phyloP scores from a whole-genome alignment of 139 green algal genomes.

The Protoeuglena noctilucae region DNA sequence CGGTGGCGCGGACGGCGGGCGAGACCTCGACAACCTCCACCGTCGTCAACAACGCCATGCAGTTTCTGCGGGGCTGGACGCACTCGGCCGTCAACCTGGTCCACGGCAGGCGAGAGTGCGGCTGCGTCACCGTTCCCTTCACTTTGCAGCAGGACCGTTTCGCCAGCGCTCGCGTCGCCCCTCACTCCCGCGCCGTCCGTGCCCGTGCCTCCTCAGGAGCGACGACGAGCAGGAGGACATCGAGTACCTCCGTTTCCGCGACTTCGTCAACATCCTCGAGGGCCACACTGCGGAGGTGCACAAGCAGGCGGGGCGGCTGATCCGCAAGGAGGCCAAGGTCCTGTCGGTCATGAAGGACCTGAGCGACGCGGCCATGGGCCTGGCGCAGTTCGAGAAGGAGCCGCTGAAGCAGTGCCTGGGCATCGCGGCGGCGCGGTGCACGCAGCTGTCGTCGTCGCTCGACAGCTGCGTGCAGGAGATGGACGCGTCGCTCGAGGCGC shows the following conservation, averaged over 20 bases:
- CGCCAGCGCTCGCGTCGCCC: too few relatives aligned
- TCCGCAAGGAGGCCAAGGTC: slow-evolving; percentile 51
- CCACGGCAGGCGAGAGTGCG: slow-evolving; percentile 15
- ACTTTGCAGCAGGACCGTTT: neutral
- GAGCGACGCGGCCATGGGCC: slow-evolving; percentile 18
- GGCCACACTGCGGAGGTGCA: slow-evolving; percentile 63
- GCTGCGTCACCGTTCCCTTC: neutral
- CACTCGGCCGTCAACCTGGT: slow-evolving; percentile 34
- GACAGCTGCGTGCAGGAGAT: slow-evolving; percentile 12
- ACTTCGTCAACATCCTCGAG: slow-evolving; percentile 59
- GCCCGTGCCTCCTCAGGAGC: too few relatives aligned
- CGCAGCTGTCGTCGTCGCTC: slow-evolving; percentile 2
- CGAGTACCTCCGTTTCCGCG: slow-evolving; percentile 38
- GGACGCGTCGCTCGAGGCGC: slow-evolving; percentile 51
- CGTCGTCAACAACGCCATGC: slow-evolving; percentile 24
- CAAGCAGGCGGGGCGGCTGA: slow-evolving; percentile 44
- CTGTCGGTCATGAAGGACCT: slow-evolving; percentile 18
- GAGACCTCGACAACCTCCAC: slow-evolving; percentile 11
- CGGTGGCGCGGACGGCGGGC: slow-evolving; percentile 30
- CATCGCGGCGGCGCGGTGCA: slow-evolving; percentile 10
- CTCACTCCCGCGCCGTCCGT: too few relatives aligned
- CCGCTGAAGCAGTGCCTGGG: slow-evolving; percentile 16
- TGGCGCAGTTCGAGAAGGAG: slow-evolving; percentile 34
- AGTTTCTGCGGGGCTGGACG: slow-evolving; percentile 33
- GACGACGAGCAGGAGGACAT: slow-evolving; percentile 57